Conservation (phyloP, 176 grass and related monocot species). For the Saccharum spontaneum region DNA sequence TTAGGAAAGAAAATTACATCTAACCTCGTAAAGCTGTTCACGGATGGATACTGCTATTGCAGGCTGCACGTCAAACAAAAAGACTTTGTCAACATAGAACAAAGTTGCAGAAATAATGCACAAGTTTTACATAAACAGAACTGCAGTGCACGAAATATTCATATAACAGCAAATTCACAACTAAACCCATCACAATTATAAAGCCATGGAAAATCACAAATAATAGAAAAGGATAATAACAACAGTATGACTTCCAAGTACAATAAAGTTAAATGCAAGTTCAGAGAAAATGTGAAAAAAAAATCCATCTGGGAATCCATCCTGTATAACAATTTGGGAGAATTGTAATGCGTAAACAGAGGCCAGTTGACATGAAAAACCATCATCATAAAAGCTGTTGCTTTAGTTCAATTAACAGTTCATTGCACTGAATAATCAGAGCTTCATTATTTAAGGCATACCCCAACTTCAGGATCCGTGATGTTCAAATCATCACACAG, state of each 20-base stretch:
- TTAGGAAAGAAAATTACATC: conserved; percentile 25
- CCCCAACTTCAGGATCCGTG: conserved; percentile 89
- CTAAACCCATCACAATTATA: neutral
- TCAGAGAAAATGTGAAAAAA: neutral
- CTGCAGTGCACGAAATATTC: neutral
- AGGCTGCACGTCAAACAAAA: conserved; percentile 54
- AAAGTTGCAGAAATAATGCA: conserved; percentile 3
- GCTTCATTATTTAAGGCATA: conserved; percentile 34
- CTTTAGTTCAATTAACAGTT: neutral
- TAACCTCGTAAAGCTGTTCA: conserved; percentile 98
- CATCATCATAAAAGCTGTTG: neutral
- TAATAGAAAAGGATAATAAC: neutral
- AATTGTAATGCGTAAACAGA: neutral
- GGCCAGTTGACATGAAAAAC: neutral
- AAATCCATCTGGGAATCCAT: neutral
- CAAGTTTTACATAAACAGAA: neutral
- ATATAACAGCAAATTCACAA: neutral
- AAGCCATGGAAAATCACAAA: neutral
- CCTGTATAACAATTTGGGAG: neutral
- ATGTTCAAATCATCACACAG: conserved; percentile 87
- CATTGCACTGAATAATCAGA: neutral
- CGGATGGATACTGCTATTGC: conserved; percentile 90
- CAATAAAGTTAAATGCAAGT: neutral
- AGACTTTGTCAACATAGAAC: neutral
- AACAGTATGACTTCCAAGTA: neutral